Conservation (phyloP, 169 alveolate species). For the Plasmodium ovale region DNA sequence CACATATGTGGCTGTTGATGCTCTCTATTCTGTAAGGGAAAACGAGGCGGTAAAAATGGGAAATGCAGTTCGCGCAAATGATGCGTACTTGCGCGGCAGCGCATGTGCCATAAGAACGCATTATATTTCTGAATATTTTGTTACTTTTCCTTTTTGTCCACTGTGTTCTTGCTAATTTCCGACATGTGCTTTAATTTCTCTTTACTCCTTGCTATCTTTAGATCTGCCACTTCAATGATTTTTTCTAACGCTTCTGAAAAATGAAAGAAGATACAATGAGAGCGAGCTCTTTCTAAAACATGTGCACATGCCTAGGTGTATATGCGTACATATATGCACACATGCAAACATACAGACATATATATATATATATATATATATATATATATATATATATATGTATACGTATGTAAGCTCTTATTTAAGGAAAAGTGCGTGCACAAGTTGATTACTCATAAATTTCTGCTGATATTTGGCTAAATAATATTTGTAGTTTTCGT, state of each 20-base stretch:
- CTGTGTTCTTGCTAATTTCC: slow-evolving; percentile 62
- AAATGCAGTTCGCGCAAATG: background rate
- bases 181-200: slow-evolving; percentile 68
- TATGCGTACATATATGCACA: background rate
- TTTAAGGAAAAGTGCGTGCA: background rate
- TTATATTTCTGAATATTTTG: slow-evolving; percentile 1
- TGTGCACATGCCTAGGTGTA: background rate
- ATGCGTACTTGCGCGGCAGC: too few species aligned
- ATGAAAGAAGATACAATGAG: background rate
- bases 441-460: slow-evolving; percentile 74
- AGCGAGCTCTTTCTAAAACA: slow-evolving; percentile 1
- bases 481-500: slow-evolving; percentile 68
- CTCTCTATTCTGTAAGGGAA: slow-evolving; percentile 71
- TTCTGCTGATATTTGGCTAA: slow-evolving; percentile 58
- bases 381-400: too few species aligned
- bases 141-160: slow-evolving; percentile 79
- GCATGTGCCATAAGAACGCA: too few species aligned
- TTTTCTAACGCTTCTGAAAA: slow-evolving; percentile 38
- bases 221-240: slow-evolving; percentile 48
- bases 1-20: slow-evolving; percentile 78
- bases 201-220: slow-evolving; percentile 50
- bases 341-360: slow-evolving; percentile 1
- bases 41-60: background rate
- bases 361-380: background rate
- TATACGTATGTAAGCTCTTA: background rate